Conservation (phyloP, 2,329 filamentous ascomycete genomes). For the Cordyceps javanica region DNA sequence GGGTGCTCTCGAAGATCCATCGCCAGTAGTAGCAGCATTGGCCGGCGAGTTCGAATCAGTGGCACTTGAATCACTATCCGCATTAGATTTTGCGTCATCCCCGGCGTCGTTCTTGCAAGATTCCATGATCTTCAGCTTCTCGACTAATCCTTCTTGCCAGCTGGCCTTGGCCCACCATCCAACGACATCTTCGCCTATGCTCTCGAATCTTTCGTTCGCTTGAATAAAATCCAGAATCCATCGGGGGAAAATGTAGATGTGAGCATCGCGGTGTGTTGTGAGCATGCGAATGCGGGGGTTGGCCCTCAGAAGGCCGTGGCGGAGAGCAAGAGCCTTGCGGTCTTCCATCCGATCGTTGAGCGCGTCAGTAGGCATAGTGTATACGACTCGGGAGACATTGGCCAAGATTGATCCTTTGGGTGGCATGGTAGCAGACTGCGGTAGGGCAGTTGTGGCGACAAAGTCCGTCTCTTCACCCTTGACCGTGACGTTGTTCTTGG, state of each 20-base stretch:
- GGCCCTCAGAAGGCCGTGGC: slow-evolving; percentile 67
- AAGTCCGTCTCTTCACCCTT: slow-evolving; percentile 95
- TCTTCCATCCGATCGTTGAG: slow-evolving; percentile 77
- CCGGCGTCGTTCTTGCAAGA: slow-evolving; percentile 42
- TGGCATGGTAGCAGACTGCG: slow-evolving; percentile 39
- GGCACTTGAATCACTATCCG: slow-evolving; percentile 24
- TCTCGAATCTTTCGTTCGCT: slow-evolving; percentile 75
- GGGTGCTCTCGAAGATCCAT: neutral
- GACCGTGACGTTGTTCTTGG: slow-evolving; percentile 64
- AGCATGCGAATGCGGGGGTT: slow-evolving; percentile 75
- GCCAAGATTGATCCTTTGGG: slow-evolving; percentile 58
- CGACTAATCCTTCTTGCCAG: slow-evolving; percentile 77
- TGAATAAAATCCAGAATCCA: slow-evolving; percentile 85
- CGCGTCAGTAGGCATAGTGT: slow-evolving; percentile 82
- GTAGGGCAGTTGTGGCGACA: slow-evolving; percentile 67
- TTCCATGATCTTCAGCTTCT: slow-evolving; percentile 68
- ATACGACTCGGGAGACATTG: slow-evolving; percentile 71
- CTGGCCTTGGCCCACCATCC: slow-evolving; percentile 94
- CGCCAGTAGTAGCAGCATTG: neutral
- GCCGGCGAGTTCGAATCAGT: slow-evolving; percentile 10
- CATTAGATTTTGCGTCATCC: slow-evolving; percentile 30
- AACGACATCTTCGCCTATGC: slow-evolving; percentile 82
- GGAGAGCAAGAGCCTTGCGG: slow-evolving; percentile 64
- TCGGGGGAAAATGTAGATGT: slow-evolving; percentile 88
- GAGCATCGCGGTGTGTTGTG: slow-evolving; percentile 80